These are phyloP conservation scores for Chlorella ohadii DNA, from an alignment of 139 green algal species.

Conservation along the genomic window DNA sequence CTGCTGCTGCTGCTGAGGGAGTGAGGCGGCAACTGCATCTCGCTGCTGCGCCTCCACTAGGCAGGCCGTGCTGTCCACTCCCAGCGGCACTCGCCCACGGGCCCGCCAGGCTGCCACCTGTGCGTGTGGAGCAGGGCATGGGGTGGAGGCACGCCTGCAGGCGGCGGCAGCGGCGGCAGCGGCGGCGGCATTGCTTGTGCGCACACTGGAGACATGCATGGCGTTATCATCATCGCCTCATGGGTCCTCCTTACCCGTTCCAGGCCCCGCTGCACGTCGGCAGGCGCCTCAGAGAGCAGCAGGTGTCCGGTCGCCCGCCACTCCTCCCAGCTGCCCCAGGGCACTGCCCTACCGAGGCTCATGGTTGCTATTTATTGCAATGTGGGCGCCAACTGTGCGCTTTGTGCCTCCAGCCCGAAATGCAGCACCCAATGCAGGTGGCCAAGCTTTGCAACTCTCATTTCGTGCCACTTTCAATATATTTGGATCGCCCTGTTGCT, in stretches of 20 bases:
- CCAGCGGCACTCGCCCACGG: constrained; percentile 72
- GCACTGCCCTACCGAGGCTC: constrained; percentile 61
- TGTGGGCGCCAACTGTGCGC: no score
- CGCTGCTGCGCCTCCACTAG: constrained; percentile 57
- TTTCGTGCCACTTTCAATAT: no score
- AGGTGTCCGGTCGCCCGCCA: constrained; percentile 60
- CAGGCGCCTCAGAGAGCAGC: constrained; percentile 46
- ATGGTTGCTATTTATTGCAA: not conserved
- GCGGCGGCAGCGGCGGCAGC: not conserved
- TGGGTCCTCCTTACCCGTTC: not conserved
- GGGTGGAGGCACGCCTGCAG: no score
- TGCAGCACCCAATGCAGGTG: no score
- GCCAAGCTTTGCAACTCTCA: no score
- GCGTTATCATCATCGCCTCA: no score
- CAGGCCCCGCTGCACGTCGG: constrained; percentile 10
- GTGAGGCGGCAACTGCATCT: not conserved
- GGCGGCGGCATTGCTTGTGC: not conserved
- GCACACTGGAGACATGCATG: not conserved
- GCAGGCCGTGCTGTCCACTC: constrained; percentile 67
- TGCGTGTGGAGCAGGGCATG: not conserved
- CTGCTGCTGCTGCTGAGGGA: not conserved
- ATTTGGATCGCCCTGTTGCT: no score
- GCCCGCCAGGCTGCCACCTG: constrained; percentile 71
- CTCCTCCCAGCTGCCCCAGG: constrained; percentile 79
- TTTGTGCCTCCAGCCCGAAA: no score